Percentiles rank a stretch among this genome's conserved stretches.
These are phyloP conservation scores for Nemania bipapillata DNA, from an alignment of 2,329 filamentous ascomycete genomes.

Conservation along the genomic window DNA sequence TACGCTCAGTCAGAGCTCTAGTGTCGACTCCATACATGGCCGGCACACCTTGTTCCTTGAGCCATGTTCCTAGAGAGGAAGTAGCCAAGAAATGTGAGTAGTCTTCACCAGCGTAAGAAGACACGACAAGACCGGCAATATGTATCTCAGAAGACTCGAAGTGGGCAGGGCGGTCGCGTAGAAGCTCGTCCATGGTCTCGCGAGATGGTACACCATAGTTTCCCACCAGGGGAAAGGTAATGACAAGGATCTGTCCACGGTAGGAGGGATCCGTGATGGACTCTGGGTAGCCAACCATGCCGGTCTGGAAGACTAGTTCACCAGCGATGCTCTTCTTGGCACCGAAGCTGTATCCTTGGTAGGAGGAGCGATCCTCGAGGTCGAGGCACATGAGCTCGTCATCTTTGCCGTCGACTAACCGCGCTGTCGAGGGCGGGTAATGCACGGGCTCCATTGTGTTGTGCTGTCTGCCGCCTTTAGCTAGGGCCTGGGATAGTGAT, in stretches of 20 bases:
- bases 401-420: constrained; percentile 62
- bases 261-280: constrained; percentile 89
- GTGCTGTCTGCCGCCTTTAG: background rate
- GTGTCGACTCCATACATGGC: constrained; percentile 97
- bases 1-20: constrained; percentile 90
- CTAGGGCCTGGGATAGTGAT: background rate
- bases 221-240: constrained; percentile 93
- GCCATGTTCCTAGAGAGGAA: constrained; percentile 91
- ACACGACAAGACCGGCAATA: constrained; percentile 88
- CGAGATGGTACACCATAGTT: constrained; percentile 97
- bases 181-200: constrained; percentile 83
- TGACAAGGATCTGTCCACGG: constrained; percentile 91
- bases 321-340: constrained; percentile 93
- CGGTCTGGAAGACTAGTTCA: constrained; percentile 98
- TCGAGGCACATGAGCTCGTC: constrained; percentile 84
- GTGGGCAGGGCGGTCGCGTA: constrained; percentile 86
- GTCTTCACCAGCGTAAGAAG: constrained; percentile 92
- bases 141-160: constrained; percentile 95
- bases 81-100: constrained; percentile 93
- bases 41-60: constrained; percentile 94
- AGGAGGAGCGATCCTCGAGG: constrained; percentile 88
- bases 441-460: constrained; percentile 55
- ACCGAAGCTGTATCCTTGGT: constrained; percentile 96
- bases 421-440: constrained; percentile 70
- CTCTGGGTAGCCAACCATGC: constrained; percentile 99